phyloP scores from a whole-genome alignment of 495 filamentous ascomycete species.

The Clohesyomyces aquaticus region DNA sequence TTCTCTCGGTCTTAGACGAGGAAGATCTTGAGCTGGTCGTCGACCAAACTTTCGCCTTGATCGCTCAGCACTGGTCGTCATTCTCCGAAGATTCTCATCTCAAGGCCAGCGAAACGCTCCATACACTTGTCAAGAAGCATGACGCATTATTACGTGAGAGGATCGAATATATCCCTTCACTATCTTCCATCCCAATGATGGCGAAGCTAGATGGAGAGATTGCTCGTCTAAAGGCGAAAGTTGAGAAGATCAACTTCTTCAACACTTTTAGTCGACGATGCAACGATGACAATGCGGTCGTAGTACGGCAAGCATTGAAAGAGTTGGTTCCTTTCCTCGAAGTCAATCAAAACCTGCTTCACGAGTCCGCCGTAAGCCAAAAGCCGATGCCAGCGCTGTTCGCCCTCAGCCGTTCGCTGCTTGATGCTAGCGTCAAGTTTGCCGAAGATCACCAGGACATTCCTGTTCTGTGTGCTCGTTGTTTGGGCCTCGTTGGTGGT shows the following conservation, averaged over 20 bases:
- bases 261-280: conserved; percentile 71
- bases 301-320: conserved; percentile 75
- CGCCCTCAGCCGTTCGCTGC: conserved; percentile 70
- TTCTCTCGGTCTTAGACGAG: conserved; percentile 72
- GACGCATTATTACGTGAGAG: conserved; percentile 60
- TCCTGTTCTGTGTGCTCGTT: conserved; percentile 71
- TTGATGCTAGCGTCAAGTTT: conserved; percentile 83
- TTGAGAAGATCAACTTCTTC: conserved; percentile 66
- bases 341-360: conserved; percentile 76
- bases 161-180: conserved; percentile 74
- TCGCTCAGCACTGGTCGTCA: conserved; percentile 75
- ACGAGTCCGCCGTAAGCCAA: conserved; percentile 79
- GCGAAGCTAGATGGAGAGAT: conserved; percentile 66
- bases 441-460: conserved; percentile 68
- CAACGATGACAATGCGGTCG: conserved; percentile 77
- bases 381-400: conserved; percentile 78
- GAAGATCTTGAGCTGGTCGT: conserved; percentile 78
- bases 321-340: conserved; percentile 76
- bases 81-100: conserved; percentile 65
- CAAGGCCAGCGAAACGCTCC: conserved; percentile 63
- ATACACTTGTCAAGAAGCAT: conserved; percentile 66
- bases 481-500: conserved; percentile 85
- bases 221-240: conserved; percentile 61
- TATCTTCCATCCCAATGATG: conserved; percentile 72
- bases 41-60: conserved; percentile 84